These are phyloP conservation scores for Capsella bursapastoris DNA, from an alignment of 345 rosid species.

Conservation along the genomic window DNA sequence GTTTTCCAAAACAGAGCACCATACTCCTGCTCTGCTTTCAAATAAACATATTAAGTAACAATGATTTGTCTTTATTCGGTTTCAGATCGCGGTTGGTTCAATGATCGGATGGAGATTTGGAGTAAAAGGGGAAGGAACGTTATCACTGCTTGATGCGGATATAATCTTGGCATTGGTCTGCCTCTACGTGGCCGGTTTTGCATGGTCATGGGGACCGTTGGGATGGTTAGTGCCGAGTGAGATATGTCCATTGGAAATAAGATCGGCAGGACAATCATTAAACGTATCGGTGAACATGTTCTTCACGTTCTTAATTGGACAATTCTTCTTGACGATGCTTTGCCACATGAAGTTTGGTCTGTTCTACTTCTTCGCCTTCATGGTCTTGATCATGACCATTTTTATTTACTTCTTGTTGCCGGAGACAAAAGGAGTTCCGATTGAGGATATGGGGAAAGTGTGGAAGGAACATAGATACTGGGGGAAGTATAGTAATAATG, in stretches of 20 bases:
- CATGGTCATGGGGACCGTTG: slow-evolving; percentile 51
- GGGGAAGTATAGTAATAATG: slow-evolving; percentile 30
- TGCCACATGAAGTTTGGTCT: slow-evolving; percentile 51
- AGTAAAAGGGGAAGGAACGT: slow-evolving; percentile 30
- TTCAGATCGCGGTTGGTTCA: slow-evolving; percentile 38
- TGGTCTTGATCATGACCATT: slow-evolving; percentile 46
- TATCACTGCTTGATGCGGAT: slow-evolving; percentile 6
- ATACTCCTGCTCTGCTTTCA: not conserved
- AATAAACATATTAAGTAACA: not conserved
- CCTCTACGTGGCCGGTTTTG: slow-evolving; percentile 44
- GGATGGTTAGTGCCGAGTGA: slow-evolving; percentile 52
- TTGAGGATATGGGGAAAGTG: slow-evolving; percentile 50
- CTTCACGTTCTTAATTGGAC: slow-evolving; percentile 48
- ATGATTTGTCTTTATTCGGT: not conserved
- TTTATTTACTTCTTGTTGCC: slow-evolving; percentile 47
- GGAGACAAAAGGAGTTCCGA: slow-evolving; percentile 50
- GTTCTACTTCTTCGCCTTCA: slow-evolving; percentile 44
- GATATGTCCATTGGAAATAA: slow-evolving; percentile 44
- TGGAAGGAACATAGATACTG: slow-evolving; percentile 47
- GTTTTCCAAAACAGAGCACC: not conserved
- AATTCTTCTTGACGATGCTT: slow-evolving; percentile 49
- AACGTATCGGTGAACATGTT: slow-evolving; percentile 51
- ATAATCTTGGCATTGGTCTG: slow-evolving; percentile 44
- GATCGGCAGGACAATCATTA: slow-evolving; percentile 42
- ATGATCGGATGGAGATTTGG: slow-evolving; percentile 45